A percentile compares a stretch with the other conserved stretches of the same genome.
phyloP scores from a whole-genome alignment of 179 eudicot species.

The Drosera spatulata region DNA sequence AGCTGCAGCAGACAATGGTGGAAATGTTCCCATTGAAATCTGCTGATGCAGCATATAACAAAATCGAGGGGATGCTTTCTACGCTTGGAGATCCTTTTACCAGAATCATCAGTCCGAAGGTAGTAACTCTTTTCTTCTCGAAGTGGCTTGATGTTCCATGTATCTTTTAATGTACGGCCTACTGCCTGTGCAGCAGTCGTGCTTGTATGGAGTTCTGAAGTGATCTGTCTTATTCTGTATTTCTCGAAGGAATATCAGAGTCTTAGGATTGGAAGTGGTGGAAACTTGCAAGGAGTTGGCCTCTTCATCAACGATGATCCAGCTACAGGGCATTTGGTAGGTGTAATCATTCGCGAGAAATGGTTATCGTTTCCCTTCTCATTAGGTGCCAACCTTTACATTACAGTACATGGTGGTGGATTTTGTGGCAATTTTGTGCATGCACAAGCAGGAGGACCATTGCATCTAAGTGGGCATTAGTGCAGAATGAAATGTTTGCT shows the following conservation, averaged over 20 bases:
- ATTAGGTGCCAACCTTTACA: no score
- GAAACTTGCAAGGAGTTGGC: conserved; percentile 96
- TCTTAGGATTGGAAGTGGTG: conserved; percentile 89
- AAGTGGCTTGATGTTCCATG: no score
- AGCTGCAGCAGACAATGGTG: conserved; percentile 93
- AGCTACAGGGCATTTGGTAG: conserved; percentile 71
- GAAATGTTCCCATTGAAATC: conserved; percentile 93
- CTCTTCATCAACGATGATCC: conserved; percentile 72
- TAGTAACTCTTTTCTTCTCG: conserved; percentile 9
- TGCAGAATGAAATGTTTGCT: no score
- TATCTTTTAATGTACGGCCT: no score
- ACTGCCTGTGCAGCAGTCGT: no score
- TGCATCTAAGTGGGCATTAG: no score
- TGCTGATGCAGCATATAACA: conserved; percentile 91
- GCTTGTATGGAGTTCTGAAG: not conserved
- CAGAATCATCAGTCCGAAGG: conserved; percentile 93
- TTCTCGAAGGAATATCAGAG: conserved; percentile 77
- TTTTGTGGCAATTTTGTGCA: no score
- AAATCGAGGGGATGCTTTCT: conserved; percentile 83
- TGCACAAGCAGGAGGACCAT: no score
- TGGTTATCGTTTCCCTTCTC: not conserved
- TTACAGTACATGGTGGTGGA: no score
- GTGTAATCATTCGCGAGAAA: conserved; percentile 6
- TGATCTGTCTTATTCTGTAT: conserved; percentile 2
- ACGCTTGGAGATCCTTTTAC: conserved; percentile 96